Evolutionary conservation across 2,329 filamentous ascomycete species (phyloP), one percentile per base, ranked within the genome.

Genomic region (Ceratocystis harringtonii): DNA sequence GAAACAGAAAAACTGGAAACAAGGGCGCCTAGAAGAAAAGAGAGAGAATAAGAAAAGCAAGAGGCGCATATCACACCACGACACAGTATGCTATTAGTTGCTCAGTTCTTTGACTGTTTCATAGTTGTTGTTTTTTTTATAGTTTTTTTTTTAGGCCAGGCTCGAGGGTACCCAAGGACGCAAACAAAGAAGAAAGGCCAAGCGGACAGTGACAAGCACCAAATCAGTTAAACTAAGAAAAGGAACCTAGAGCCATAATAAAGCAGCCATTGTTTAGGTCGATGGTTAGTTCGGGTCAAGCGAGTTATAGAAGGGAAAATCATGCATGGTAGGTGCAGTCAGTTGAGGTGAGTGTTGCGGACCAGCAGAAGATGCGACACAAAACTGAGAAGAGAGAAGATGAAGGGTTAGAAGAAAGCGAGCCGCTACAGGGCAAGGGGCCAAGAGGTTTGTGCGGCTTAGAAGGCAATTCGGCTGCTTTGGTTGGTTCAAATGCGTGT

Each of bases 281-380:
- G 5, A 19, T 30, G 1, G 12, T 58, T 58, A 15, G 52, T 17
- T 58, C 52, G 28, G 52, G 52, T 58, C 52, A 58, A 58, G 52
- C 52, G 52, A 58, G 52, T 58, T 30, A 58, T 58, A 58, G 28
- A 15, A 12, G 7, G 28, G 25, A 58, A 58, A 58, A 32, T 19
- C 52, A 58, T 58, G 52, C 52, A 28, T 58, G 52, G 52, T 58
- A 58, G 52, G 52, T 58, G 52, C 52, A 32, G 52, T 19, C 19
- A 52, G 48, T 52, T 52, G 48, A 52, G 48, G 22, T 52, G 48
- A 52, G 48, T 36, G 52, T 17, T 58, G 52, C 28, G 28, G 15
- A 57, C 28, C 12, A 8, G 28, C 52, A 32, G 52, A 52, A 52
- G 8, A 25, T 19, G 17, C 17, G 44, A 48, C 44, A 48, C n/a